Percentiles rank a stretch among this genome's conserved stretches.
Conservation (phyloP, 352 stramenopile species). For the Globisporangium recalcitrans region DNA sequence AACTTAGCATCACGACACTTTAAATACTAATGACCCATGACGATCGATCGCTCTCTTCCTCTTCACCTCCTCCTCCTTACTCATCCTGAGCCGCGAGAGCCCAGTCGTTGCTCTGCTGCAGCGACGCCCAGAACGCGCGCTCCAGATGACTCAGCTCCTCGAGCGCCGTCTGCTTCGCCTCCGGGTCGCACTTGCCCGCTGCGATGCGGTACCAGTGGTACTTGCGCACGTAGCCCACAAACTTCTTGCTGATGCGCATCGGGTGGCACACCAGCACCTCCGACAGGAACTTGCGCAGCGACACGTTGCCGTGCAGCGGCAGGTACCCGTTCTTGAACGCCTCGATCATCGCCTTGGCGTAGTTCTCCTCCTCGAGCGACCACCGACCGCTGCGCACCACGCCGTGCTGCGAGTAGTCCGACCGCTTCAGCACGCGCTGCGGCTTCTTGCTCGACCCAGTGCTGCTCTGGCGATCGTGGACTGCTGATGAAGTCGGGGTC, state of each 20-base stretch:
- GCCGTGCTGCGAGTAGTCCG: constrained; percentile 74
- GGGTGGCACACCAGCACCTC: constrained; percentile 85
- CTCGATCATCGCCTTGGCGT: constrained; percentile 56
- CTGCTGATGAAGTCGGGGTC: not conserved
- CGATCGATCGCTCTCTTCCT: not conserved
- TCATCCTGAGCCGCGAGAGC: not conserved
- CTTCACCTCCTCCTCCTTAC: not conserved
- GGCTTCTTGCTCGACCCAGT: constrained; percentile 24
- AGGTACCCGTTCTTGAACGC: constrained; percentile 69
- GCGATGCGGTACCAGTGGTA: constrained; percentile 83
- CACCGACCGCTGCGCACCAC: constrained; percentile 71
- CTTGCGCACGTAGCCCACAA: constrained; percentile 84
- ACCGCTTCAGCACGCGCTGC: constrained; percentile 61
- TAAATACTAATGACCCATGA: constrained; percentile 3
- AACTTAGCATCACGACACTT: constrained; percentile 2
- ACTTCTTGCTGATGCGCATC: constrained; percentile 91
- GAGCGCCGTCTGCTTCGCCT: constrained; percentile 16
- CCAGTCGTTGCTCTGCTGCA: constrained; percentile 17
- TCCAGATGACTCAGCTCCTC: constrained; percentile 18
- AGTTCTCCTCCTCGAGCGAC: constrained; percentile 58
- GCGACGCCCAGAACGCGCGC: constrained; percentile 20
- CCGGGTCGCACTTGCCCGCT: constrained; percentile 17
- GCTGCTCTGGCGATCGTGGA: not conserved
- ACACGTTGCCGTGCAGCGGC: constrained; percentile 66
- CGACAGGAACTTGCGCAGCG: constrained; percentile 78